Base-by-base conservation (phyloP, 2,329 filamentous ascomycete genomes). In the Colletotrichum chlorophyti region DNA sequence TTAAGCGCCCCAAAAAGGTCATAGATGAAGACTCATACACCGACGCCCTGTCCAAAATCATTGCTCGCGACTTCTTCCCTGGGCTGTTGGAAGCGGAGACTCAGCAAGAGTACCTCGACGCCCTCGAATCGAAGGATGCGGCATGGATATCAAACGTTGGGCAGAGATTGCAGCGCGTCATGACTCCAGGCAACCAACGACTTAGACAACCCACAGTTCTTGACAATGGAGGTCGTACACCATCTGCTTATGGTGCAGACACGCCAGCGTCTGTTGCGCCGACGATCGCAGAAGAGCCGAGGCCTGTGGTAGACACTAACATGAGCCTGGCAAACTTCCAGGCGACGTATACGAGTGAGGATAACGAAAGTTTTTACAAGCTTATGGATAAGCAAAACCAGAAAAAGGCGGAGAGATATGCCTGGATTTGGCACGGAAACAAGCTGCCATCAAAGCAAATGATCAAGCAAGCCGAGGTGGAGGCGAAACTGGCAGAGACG, bases 361-460 rank as follows among this genome's bases (percentile, higher is more conserved):
- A 99, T 72, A 98, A 98, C 69, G 95, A 97, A 70, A 96, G 91
- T 66, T 98, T 99, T 77, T 96, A 97, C 74, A 90, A 89, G 66
- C 81, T 99, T 2, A 79, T 98, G 24, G 95, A 99, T 75, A 91
- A 88, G 68, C 92, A 97, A 69, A 99, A 97, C 69, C 83, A 88
- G 61, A 94, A 93, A 71, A 85, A 83, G 47, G 88, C 90, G 1
- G 89, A 93, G 68, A 96, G 94, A 67, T 91, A 97, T 69, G 87
- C 87, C 1, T 97, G 94, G 90, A 79, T 98, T 41, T 96, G 93
- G 87, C 83, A 86, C 9, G 91, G 88, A 24, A 97, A 98, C 75
- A 94, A 94, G 70, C 84, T 97, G 73, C 90, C 77, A 29, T 89
- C 87, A n/a, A 93, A 92, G 67, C 87, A 91, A 69, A 85, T 94